Percentiles rank a stretch among this genome's conserved stretches.
Evolutionary conservation across 2,329 filamentous ascomycete species (phyloP).

Genomic region (Shiraia bambusicola): DNA sequence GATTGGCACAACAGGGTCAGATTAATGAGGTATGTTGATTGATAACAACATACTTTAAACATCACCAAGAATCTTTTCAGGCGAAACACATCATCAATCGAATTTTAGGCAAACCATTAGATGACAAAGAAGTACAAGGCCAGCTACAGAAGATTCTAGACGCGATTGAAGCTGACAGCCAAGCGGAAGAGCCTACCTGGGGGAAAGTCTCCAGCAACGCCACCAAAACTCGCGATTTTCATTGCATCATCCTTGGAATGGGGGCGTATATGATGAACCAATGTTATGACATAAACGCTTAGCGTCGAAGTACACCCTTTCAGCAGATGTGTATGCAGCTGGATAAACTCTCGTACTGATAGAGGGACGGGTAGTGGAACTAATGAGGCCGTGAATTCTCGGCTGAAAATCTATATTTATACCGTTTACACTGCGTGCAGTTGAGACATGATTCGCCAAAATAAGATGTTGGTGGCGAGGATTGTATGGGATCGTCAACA

Average conservation of each 20-base stretch:
- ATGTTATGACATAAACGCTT: conserved; percentile 27
- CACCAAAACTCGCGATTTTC: conserved; percentile 40
- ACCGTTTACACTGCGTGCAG: too few relatives aligned
- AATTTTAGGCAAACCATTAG: conserved; percentile 34
- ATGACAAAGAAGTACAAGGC: conserved; percentile 35
- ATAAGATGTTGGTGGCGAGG: too few relatives aligned
- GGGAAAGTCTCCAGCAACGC: conserved; percentile 40
- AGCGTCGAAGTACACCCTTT: too few relatives aligned
- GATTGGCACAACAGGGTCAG: conserved; percentile 31
- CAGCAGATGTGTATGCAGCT: too few relatives aligned
- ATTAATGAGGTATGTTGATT: conserved; percentile 25
- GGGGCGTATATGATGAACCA: conserved; percentile 48
- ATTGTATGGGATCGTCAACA: too few relatives aligned
- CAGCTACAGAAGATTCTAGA: conserved; percentile 42
- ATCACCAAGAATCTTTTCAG: neutral
- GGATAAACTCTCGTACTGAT: too few relatives aligned
- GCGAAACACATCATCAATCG: conserved; percentile 26
- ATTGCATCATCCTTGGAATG: conserved; percentile 42
- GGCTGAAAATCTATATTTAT: too few relatives aligned
- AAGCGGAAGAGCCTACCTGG: conserved; percentile 38
- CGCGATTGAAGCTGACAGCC: conserved; percentile 32
- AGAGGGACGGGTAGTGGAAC: too few relatives aligned
- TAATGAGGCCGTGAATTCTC: too few relatives aligned
- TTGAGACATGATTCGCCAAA: too few relatives aligned
- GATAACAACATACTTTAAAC: neutral